Evolutionary conservation across 2,329 filamentous ascomycete genomes (phyloP).

Genomic region (Ascochyta rabiei): DNA sequence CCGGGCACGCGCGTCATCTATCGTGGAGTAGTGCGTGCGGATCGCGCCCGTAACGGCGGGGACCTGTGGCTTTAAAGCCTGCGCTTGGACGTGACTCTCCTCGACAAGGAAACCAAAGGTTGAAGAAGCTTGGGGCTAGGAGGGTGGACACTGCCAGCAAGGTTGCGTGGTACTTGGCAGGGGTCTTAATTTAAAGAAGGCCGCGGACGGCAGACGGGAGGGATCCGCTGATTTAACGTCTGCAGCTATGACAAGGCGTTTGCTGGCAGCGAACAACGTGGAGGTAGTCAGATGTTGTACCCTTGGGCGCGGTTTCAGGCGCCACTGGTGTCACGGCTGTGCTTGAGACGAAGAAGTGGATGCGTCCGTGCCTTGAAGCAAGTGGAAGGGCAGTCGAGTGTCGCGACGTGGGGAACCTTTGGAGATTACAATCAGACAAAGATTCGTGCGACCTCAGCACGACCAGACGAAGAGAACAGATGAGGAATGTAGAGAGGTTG

Average conservation of each 20-base stretch:
- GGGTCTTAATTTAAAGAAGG: slow-evolving; percentile 28
- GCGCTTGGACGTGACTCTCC: slow-evolving; percentile 20
- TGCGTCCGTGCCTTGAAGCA: slow-evolving; percentile 14
- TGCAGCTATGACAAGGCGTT: slow-evolving; percentile 11
- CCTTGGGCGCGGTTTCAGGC: slow-evolving; percentile 26
- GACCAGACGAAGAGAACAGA: slow-evolving; percentile 17
- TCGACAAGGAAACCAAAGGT: slow-evolving; percentile 11
- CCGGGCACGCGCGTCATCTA: slow-evolving; percentile 21
- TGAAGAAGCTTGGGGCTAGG: slow-evolving; percentile 8
- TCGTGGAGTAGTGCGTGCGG: slow-evolving; percentile 24
- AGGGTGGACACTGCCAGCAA: slow-evolving; percentile 15
- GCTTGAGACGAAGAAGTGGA: slow-evolving; percentile 29
- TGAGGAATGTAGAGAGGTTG: slow-evolving; percentile 9
- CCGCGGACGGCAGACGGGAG: slow-evolving; percentile 11
- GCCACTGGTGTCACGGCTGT: slow-evolving; percentile 31
- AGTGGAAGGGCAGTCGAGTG: slow-evolving; percentile 19
- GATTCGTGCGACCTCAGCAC: slow-evolving; percentile 3
- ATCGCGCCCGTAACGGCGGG: slow-evolving; percentile 29
- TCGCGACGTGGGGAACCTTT: slow-evolving; percentile 19
- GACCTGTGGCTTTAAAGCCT: slow-evolving; percentile 21
- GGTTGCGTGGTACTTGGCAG: slow-evolving; percentile 30
- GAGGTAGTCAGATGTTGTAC: slow-evolving; percentile 13
- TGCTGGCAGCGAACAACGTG: slow-evolving; percentile 20
- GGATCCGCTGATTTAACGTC: slow-evolving; percentile 8
- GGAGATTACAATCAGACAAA: slow-evolving; percentile 19